Evolutionary conservation across 257 asterid genomes (phyloP), one percentile per base, ranked within the genome.

Genomic region (Primulina huaijiensis): DNA sequence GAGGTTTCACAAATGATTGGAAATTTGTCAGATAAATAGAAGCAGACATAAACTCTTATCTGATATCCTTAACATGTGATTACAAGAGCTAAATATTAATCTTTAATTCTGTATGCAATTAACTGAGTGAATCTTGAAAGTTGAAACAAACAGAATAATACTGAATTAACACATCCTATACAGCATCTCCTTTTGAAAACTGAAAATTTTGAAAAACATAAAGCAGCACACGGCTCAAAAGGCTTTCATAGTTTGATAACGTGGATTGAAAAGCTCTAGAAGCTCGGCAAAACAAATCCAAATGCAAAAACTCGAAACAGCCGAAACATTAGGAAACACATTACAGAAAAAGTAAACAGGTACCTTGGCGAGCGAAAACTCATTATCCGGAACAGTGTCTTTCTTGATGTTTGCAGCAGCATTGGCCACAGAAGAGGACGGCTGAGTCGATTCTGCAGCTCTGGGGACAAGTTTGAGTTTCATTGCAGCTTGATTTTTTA

Each of bases 361-460:
- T 73, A 91, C 97, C 88, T 94, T 91, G 60, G 96, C 88, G 5
- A 94, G 84, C 25, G 96, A 65, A 77, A 94, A 91, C 77, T 87
- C 96, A 29, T 76, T 83, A 70, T 94, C 96, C 7, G 95, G 64
- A 31, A 94, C 86, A 12, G 58, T 67, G 17, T 82, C 4, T 71
- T 89, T 89, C 60, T 80, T 90, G 17, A 86, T 55, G 12, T 81
- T 46, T 8, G 71, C 11, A 21, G 67, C 12, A 27, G 86, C 56
- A 46, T 46, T 33, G 70, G 81, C 38, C 35, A 74, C 43, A 66
- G 90, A 58, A 8, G 77, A 29, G 3, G 87, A 69, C 14, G 95
- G 40, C 86, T 76, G 97, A 78, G 97, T 87, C 2, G 99, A 86
- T 58, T 91, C 96, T 64, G 89, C 96, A 14, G 96, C 97, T 75